Evolutionary conservation across 257 asterid species (phyloP).

Genomic region (Capsicum pubescens): DNA sequence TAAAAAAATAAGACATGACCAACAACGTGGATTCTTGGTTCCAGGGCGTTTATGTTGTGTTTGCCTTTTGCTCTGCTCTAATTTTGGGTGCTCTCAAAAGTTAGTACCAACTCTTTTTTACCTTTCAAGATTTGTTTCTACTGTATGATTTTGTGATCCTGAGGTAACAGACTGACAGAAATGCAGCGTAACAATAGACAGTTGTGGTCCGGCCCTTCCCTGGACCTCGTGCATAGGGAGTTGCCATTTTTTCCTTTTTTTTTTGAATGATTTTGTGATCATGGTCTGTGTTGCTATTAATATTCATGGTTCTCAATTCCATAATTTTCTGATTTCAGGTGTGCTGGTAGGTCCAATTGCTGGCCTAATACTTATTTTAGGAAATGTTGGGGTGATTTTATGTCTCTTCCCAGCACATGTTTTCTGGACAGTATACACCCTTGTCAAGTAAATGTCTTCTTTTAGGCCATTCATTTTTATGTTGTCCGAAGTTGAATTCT

Average conservation of each 20-base stretch:
- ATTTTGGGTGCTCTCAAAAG: constrained; percentile 80
- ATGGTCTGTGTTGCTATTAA: not conserved
- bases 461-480: not conserved
- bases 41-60: constrained; percentile 60
- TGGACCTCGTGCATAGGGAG: no score
- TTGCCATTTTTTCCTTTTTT: not conserved
- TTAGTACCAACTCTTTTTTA: constrained; percentile 38
- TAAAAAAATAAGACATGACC: constrained; percentile 47
- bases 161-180: no score
- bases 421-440: constrained; percentile 81
- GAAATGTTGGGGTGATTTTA: constrained; percentile 82
- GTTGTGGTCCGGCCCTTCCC: no score
- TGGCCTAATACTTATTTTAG: constrained; percentile 61
- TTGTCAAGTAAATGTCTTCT: constrained; percentile 61
- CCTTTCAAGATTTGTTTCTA: not conserved
- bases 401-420: constrained; percentile 92
- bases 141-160: not conserved
- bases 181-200: no score
- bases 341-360: constrained; percentile 85
- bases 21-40: constrained; percentile 46
- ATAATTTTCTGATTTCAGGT: constrained; percentile 54
- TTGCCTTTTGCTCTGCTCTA: constrained; percentile 73
- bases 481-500: not conserved
- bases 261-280: not conserved
- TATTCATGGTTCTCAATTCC: constrained; percentile 24